phyloP scores from a whole-genome alignment of 2,329 filamentous ascomycete genomes.

The Clonostachys sp. region DNA sequence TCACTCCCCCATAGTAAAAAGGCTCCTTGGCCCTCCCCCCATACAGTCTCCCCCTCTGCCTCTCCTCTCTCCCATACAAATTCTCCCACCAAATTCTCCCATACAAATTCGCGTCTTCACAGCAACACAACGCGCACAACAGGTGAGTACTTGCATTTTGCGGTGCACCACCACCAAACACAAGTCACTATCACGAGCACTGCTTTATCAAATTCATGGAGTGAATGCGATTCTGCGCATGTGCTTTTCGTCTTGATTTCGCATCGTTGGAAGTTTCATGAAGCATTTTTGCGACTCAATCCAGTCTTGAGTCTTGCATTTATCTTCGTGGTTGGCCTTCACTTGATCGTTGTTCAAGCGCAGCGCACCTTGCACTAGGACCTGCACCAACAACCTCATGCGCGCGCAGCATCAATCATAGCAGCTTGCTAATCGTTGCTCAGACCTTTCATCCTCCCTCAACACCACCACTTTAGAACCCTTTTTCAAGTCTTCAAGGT shows the following conservation, averaged over 20 bases:
- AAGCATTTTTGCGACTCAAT: not conserved
- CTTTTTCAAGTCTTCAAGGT: constrained; percentile 16
- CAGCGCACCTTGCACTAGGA: no score
- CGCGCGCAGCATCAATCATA: constrained; percentile 2
- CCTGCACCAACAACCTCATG: constrained; percentile 1
- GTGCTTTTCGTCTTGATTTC: not conserved
- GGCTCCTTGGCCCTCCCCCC: constrained; percentile 48
- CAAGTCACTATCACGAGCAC: constrained; percentile 14
- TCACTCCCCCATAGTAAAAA: constrained; percentile 64
- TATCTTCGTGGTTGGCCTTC: no score
- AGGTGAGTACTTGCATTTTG: constrained; percentile 48
- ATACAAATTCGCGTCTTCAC: constrained; percentile 42
- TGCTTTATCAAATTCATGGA: not conserved
- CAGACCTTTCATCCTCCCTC: constrained; percentile 8
- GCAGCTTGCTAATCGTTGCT: constrained; percentile 3
- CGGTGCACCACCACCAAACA: constrained; percentile 14
- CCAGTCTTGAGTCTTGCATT: not conserved
- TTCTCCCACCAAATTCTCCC: constrained; percentile 23
- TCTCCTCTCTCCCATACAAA: constrained; percentile 59
- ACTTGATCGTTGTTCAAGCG: no score
- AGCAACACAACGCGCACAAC: constrained; percentile 34
- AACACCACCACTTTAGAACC: constrained; percentile 8
- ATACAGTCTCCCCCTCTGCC: constrained; percentile 47
- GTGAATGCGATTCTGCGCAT: not conserved
- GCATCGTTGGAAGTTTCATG: not conserved